Conservation (phyloP, 305 asterid genomes). For the Rubia tinctorum region DNA sequence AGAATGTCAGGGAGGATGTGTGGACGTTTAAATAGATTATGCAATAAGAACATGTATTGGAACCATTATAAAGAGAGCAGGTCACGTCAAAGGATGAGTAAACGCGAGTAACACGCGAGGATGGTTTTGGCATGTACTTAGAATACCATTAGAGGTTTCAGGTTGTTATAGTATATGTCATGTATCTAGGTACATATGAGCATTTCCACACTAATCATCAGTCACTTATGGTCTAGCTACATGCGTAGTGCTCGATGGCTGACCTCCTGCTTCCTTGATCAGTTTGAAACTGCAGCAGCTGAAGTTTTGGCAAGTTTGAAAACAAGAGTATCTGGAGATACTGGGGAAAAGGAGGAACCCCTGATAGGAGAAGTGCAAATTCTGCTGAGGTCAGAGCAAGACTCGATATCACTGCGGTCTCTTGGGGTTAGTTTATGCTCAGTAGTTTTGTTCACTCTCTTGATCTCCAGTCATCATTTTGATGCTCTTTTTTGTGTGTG, state of each 20-base stretch:
- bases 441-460: slow-evolving; percentile 10
- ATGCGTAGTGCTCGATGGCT: neutral
- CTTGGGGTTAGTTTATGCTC: slow-evolving; percentile 72
- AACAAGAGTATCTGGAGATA: slow-evolving; percentile 75
- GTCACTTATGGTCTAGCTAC: neutral
- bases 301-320: slow-evolving; percentile 82
- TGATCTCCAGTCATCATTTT: neutral
- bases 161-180: neutral
- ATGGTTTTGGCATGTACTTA: neutral
- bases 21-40: too few relatives aligned
- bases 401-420: slow-evolving; percentile 72
- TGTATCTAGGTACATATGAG: too few relatives aligned
- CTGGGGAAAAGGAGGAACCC: slow-evolving; percentile 93
- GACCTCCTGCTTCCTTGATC: slow-evolving; percentile 12
- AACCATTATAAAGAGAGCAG: too few relatives aligned
- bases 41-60: too few relatives aligned
- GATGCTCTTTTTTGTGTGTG: slow-evolving; percentile 4
- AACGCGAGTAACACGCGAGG: too few relatives aligned
- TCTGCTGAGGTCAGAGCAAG: slow-evolving; percentile 85
- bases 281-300: slow-evolving; percentile 96
- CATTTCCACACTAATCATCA: neutral
- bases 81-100: neutral
- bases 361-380: slow-evolving; percentile 90
- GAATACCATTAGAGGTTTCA: too few relatives aligned
- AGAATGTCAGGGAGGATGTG: too few relatives aligned